A percentile compares a stretch with the other conserved stretches of the same genome.
Evolutionary conservation across 2,329 filamentous ascomycete species (phyloP).

Genomic region (Magnaporthales sp.): DNA sequence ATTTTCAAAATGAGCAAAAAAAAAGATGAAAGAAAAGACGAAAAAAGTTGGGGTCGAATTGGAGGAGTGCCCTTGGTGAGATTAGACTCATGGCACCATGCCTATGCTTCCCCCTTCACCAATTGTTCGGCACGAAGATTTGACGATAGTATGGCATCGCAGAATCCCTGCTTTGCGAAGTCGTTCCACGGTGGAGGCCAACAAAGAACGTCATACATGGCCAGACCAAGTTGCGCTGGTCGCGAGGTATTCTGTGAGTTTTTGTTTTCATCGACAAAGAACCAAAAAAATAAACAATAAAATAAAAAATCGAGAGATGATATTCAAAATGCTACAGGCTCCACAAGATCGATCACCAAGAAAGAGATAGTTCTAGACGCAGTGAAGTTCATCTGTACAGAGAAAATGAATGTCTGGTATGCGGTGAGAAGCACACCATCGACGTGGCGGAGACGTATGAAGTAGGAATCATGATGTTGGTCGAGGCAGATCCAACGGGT

Average conservation of each 20-base stretch:
- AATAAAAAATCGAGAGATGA: background rate
- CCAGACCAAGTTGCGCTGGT: background rate
- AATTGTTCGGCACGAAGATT: too few relatives aligned
- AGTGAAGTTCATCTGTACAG: background rate
- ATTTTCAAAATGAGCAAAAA: conserved; percentile 4
- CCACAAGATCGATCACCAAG: background rate
- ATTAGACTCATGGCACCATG: background rate
- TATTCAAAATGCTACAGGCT: background rate
- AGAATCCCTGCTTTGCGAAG: background rate
- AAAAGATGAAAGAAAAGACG: background rate
- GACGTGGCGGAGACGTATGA: background rate
- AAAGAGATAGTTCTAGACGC: background rate
- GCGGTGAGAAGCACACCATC: too few relatives aligned
- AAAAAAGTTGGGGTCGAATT: background rate
- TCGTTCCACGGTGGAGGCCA: background rate
- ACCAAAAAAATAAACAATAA: too few relatives aligned
- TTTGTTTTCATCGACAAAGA: background rate
- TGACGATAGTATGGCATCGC: background rate
- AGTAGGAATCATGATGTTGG: background rate
- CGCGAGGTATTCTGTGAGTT: background rate
- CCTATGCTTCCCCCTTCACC: background rate
- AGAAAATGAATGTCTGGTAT: background rate
- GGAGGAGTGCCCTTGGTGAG: too few relatives aligned
- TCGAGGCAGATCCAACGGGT: background rate
- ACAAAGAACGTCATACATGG: background rate